These are phyloP conservation scores for Singerocomus inundabilis DNA, from an alignment of 1,284 basidiomycete genomes.

Conservation along the genomic window DNA sequence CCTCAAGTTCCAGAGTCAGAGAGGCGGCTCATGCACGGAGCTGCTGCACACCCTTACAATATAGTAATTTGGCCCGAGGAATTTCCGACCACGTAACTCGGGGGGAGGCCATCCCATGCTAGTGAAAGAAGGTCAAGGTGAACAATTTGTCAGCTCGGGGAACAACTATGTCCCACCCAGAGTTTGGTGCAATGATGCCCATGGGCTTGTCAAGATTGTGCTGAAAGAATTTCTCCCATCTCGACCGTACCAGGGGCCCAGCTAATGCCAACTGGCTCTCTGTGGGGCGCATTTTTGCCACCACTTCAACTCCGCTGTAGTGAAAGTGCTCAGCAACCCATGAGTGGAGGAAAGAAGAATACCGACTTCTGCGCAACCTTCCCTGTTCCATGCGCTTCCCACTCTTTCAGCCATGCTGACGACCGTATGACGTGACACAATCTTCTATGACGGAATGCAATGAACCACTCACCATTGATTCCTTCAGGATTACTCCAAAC, in stretches of 20 bases:
- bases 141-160: not conserved
- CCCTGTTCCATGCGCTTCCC: constrained; percentile 45
- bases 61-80: constrained; percentile 10
- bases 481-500: constrained; percentile 38
- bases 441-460: not conserved
- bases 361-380: constrained; percentile 50
- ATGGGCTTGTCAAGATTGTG: constrained; percentile 25
- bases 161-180: constrained; percentile 13
- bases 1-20: constrained; percentile 14
- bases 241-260: constrained; percentile 23
- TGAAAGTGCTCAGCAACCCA: not conserved
- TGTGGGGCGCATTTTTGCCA: constrained; percentile 41
- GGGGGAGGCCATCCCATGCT: constrained; percentile 9
- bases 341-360: not conserved
- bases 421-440: no score
- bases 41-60: constrained; percentile 10
- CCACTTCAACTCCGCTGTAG: constrained; percentile 37
- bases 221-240: constrained; percentile 31
- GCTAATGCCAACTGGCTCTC: constrained; percentile 36
- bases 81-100: constrained; percentile 4
- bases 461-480: constrained; percentile 30
- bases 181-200: constrained; percentile 10
- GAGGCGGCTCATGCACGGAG: not conserved
- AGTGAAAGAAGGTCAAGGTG: not conserved
- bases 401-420: constrained; percentile 43